Conservation (phyloP, 2,329 filamentous ascomycete species). For the Zymoseptoria tritici region DNA sequence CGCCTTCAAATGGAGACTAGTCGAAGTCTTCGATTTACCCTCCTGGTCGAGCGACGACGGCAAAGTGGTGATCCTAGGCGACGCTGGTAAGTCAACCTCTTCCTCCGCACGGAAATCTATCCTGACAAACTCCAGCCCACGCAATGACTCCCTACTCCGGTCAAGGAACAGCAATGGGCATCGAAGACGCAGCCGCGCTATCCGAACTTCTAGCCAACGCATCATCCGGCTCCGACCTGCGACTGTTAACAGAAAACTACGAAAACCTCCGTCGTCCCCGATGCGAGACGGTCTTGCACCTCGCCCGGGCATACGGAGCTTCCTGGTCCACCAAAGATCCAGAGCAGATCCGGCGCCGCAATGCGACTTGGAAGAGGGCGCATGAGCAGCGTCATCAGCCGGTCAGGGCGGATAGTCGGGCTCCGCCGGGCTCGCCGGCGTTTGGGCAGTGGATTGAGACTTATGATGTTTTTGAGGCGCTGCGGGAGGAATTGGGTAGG, state of each 20-base stretch:
- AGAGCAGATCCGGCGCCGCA: not conserved
- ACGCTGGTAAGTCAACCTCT: not conserved
- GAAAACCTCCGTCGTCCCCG: conserved; percentile 6
- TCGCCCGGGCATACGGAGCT: conserved; percentile 1
- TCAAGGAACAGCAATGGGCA: conserved; percentile 8
- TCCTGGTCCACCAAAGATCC: conserved; percentile 2
- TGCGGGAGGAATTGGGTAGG: not conserved
- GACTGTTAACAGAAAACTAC: not conserved
- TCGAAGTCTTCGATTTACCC: not conserved
- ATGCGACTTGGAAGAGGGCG: conserved; percentile 2
- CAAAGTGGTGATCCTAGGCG: conserved; percentile 5
- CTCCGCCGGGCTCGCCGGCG: not conserved
- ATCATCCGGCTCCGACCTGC: not conserved
- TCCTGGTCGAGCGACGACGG: conserved; percentile 4
- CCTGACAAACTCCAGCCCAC: not conserved
- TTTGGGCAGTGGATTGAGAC: conserved; percentile 5
- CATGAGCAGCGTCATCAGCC: not conserved
- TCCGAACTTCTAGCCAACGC: not conserved
- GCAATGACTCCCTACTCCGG: conserved; percentile 6
- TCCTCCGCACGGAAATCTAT: not conserved
- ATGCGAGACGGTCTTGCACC: conserved; percentile 1
- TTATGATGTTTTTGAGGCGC: conserved; percentile 7
- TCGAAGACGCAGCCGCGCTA: conserved; percentile 8
- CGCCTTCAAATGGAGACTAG: conserved; percentile 7
- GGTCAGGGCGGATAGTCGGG: conserved; percentile 1